phyloP scores from a whole-genome alignment of 306 rosid genomes.

The Sicyos edulis region DNA sequence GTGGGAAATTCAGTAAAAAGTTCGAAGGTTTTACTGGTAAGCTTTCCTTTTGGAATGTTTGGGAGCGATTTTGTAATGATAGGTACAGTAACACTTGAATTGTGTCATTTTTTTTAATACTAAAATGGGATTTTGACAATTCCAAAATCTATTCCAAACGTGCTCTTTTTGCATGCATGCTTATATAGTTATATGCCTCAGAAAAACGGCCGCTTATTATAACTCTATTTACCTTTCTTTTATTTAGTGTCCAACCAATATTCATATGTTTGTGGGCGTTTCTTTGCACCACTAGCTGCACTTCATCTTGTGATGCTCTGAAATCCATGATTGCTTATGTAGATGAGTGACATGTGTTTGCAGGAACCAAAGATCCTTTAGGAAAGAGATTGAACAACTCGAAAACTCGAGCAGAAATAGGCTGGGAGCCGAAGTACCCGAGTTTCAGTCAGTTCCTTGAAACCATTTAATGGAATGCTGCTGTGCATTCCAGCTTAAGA shows the following conservation, averaged over 20 bases:
- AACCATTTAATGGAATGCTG: conserved; percentile 31
- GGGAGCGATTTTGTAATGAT: too few relatives aligned
- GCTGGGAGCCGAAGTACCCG: conserved; percentile 93
- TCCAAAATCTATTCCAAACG: too few relatives aligned
- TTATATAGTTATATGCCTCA: too few relatives aligned
- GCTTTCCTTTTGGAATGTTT: background rate
- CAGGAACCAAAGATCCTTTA: conserved; percentile 71
- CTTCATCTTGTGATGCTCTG: conserved; percentile 7
- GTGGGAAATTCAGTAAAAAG: conserved; percentile 68
- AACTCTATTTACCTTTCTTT: background rate
- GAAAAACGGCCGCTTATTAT: too few relatives aligned
- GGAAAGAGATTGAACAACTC: conserved; percentile 89
- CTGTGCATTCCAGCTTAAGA: background rate
- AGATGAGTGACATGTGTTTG: conserved; percentile 9
- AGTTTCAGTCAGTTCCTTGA: conserved; percentile 69
- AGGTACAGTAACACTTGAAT: too few relatives aligned
- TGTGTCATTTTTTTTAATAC: too few relatives aligned
- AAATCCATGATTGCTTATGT: background rate
- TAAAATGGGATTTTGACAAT: too few relatives aligned
- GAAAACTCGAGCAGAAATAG: conserved; percentile 60
- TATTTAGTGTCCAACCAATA: background rate
- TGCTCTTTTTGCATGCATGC: too few relatives aligned
- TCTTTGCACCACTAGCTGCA: background rate
- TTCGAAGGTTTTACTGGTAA: conserved; percentile 76
- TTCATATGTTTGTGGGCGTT: background rate